Percentiles rank a stretch among this genome's conserved stretches.
Conservation (phyloP, 2,329 filamentous ascomycete species). For the Calonectria honghensis region DNA sequence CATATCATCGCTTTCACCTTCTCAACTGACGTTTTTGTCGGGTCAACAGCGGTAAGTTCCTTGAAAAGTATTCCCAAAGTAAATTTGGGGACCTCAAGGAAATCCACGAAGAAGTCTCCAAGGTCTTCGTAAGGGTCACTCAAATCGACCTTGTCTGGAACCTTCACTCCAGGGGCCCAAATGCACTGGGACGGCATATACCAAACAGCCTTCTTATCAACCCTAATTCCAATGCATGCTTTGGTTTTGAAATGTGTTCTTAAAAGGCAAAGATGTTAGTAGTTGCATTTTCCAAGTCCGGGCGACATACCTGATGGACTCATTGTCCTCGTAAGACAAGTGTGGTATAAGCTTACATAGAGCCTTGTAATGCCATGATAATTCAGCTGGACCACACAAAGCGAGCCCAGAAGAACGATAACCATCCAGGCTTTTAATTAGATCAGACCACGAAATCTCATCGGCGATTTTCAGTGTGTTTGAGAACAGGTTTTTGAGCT, state of each 20-base stretch:
- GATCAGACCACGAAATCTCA: conserved; percentile 41
- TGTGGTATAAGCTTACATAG: no score
- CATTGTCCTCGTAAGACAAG: no score
- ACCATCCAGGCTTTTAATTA: conserved; percentile 38
- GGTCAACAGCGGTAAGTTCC: conserved; percentile 39
- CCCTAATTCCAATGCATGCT: no score
- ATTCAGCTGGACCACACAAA: no score
- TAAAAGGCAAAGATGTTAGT: no score
- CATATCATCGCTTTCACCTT: conserved; percentile 39
- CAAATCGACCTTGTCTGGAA: conserved; percentile 42
- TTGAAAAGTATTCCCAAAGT: conserved; percentile 44
- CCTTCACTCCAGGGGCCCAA: conserved; percentile 47
- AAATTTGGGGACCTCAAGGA: conserved; percentile 43
- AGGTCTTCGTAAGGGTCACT: conserved; percentile 49
- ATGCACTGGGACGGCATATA: conserved; percentile 44
- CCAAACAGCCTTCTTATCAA: conserved; percentile 28
- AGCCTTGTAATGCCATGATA: no score
- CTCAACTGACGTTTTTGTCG: conserved; percentile 12
- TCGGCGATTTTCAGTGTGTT: conserved; percentile 43
- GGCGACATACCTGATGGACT: no score
- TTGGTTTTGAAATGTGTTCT: no score
- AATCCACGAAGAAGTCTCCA: conserved; percentile 46
- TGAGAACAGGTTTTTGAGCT: conserved; percentile 47
- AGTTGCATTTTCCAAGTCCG: no score
- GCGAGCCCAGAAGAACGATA: no score